A percentile compares a stretch with the other conserved stretches of the same genome.
phyloP scores from a whole-genome alignment of 768 basidiomycete genomes.

The Obba rivulosa region DNA sequence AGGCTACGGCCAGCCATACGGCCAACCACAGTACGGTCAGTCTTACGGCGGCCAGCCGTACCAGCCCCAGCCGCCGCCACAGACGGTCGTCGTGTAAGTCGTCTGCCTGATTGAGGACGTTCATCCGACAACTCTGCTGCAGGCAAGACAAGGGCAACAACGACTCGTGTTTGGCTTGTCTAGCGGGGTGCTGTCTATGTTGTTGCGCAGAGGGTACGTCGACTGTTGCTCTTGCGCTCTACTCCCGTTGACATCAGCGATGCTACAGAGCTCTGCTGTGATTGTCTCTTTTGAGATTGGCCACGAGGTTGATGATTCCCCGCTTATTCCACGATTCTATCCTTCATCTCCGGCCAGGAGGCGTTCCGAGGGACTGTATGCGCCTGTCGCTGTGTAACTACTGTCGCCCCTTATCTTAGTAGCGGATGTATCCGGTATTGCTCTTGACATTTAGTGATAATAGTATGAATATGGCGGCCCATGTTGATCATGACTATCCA shows the following conservation, averaged over 20 bases:
- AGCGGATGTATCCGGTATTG: too few species aligned
- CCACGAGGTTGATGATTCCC: conserved; percentile 1
- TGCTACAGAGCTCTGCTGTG: conserved; percentile 57
- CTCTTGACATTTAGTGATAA: too few species aligned
- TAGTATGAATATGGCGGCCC: too few species aligned
- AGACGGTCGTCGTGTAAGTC: conserved; percentile 79
- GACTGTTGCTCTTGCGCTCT: background rate
- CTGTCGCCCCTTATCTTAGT: too few species aligned
- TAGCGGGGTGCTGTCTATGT: conserved; percentile 58
- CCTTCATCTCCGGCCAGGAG: too few species aligned
- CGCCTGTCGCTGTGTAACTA: too few species aligned
- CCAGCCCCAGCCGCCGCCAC: conserved; percentile 65
- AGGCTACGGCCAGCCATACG: conserved; percentile 43
- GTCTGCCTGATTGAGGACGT: background rate
- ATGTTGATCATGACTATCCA: too few species aligned
- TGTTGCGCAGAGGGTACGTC: conserved; percentile 70
- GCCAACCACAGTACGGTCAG: conserved; percentile 42
- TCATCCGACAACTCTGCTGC: conserved; percentile 27
- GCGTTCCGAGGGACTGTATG: too few species aligned
- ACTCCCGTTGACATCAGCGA: background rate
- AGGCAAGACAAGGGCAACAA: conserved; percentile 40
- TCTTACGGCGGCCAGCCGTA: conserved; percentile 31
- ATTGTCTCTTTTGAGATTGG: conserved; percentile 55
- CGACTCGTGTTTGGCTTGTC: conserved; percentile 54
- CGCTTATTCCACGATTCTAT: background rate